Conservation (phyloP, 2,329 filamentous ascomycete genomes). For the Didymella arachidicola region DNA sequence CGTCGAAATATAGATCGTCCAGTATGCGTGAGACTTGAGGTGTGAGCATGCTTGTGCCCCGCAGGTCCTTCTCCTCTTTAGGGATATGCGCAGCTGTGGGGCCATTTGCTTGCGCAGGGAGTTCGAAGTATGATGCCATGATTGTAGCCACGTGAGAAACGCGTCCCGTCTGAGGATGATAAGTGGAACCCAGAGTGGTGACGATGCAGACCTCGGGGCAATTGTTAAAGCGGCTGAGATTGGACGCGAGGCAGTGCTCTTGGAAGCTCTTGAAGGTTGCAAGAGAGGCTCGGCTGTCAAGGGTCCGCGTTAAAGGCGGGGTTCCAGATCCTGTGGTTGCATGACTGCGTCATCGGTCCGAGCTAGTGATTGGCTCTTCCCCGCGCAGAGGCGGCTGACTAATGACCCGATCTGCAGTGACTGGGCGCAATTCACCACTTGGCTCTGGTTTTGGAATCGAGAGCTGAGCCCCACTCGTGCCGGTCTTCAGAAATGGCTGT, state of each 20-base stretch:
- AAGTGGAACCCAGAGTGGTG: conserved; percentile 15
- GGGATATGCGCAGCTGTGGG: conserved; percentile 23
- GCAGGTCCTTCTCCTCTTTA: conserved; percentile 28
- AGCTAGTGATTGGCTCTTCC: conserved; percentile 17
- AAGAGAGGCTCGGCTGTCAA: conserved; percentile 17
- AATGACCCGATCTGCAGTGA: conserved; percentile 12
- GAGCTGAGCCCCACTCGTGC: conserved; percentile 1
- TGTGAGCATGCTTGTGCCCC: conserved; percentile 34
- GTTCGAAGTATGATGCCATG: conserved; percentile 50
- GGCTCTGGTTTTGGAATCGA: conserved; percentile 6
- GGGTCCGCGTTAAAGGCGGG: conserved; percentile 15
- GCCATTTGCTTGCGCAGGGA: conserved; percentile 31
- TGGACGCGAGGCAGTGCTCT: conserved; percentile 16
- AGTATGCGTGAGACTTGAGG: conserved; percentile 43
- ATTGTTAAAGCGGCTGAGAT: conserved; percentile 18
- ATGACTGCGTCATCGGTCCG: conserved; percentile 13
- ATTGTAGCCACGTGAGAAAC: conserved; percentile 14
- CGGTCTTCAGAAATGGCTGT: conserved; percentile 10
- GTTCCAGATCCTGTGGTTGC: conserved; percentile 13
- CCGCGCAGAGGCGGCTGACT: conserved; percentile 1
- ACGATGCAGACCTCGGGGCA: conserved; percentile 1
- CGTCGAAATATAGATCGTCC: conserved; percentile 36
- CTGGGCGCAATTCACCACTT: conserved; percentile 1
- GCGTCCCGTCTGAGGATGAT: conserved; percentile 8
- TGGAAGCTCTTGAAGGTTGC: conserved; percentile 18